Base-by-base conservation (phyloP, 1,284 basidiomycete genomes). In the Earliella scabrosa region DNA sequence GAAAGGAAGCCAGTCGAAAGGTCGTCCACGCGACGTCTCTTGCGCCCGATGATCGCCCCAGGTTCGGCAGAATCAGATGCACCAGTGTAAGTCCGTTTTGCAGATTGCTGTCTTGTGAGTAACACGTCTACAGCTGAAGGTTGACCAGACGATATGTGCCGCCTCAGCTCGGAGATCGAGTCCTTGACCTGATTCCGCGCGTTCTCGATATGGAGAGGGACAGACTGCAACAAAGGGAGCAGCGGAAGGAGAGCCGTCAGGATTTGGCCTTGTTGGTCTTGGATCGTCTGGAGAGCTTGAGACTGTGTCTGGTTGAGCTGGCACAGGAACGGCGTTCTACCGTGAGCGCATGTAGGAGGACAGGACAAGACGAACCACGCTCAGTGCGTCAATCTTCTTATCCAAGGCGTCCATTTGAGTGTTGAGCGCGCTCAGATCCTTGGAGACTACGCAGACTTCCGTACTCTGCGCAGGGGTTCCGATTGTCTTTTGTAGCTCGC, bases 161-260 rank as follows among this genome's bases (percentile, higher is more conserved):
- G 54, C 21, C 39, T 45, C 9, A 58, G 51, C 9, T 68, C 61
- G 27, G 63, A 61, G 11, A 78, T 54, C 11, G 68, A 64, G 29
- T 82, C 78, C 29, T 70, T 68, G 45, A 84, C 65, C n/a, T 68
- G 66, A 36, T 67, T 74, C 34, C 77, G 76, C n/a, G 77, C 71
- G n/a, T 75, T 66, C 39, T 87, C 81, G 47, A 88, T 75, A 58
- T 86, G 82, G 0, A 80, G 66, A 2, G 86, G 80, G 23, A 88
- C 59, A 5, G 80, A 73, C 50, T 87, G 83, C 4, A 88, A 57
- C 8, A 85, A 69, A 20, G 87, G 83, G 6, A 85, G 67, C 10
- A 89, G 66, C 4, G 87, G 85, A 0, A 79, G 59, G 2, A 89
- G 66, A 16, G 80, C 72, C 18, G 80, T 65, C 2, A 87, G 66